Conservation (phyloP, 2,329 filamentous ascomycete genomes). For the Aspergillus sp. region DNA sequence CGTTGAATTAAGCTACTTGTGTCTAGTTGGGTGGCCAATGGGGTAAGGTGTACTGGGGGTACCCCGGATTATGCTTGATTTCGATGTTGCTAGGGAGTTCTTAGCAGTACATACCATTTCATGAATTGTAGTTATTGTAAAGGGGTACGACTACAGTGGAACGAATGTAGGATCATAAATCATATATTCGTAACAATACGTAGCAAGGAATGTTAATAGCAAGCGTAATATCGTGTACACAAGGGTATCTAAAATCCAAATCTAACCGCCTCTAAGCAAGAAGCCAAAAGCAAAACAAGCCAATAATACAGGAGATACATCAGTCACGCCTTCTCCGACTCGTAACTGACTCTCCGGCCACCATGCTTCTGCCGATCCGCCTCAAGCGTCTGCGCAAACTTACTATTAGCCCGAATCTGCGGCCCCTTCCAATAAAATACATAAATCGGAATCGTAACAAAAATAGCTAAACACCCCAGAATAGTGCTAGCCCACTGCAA, state of each 20-base stretch:
- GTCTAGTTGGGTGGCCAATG: no score
- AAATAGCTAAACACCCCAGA: constrained; percentile 44
- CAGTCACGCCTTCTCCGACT: constrained; percentile 6
- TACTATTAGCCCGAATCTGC: constrained; percentile 43
- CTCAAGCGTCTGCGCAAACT: constrained; percentile 44
- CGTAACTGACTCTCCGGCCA: constrained; percentile 14
- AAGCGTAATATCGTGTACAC: neutral
- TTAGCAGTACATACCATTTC: no score
- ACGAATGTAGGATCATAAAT: neutral
- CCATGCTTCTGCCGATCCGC: constrained; percentile 16
- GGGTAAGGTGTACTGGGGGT: no score
- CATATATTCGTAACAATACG: neutral
- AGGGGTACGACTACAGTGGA: neutral
- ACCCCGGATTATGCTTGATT: no score
- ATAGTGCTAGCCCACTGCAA: constrained; percentile 51
- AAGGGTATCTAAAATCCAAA: neutral
- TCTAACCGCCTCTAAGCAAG: neutral
- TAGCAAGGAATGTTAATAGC: neutral
- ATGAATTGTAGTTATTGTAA: neutral
- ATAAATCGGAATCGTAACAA: constrained; percentile 50
- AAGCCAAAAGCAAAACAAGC: neutral
- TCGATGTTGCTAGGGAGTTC: no score
- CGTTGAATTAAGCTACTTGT: neutral
- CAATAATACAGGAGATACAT: neutral
- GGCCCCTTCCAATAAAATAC: constrained; percentile 53